A percentile compares a stretch with the other conserved stretches of the same genome.
phyloP scores from a whole-genome alignment of 345 rosid species.

The Murraya koenigii region DNA sequence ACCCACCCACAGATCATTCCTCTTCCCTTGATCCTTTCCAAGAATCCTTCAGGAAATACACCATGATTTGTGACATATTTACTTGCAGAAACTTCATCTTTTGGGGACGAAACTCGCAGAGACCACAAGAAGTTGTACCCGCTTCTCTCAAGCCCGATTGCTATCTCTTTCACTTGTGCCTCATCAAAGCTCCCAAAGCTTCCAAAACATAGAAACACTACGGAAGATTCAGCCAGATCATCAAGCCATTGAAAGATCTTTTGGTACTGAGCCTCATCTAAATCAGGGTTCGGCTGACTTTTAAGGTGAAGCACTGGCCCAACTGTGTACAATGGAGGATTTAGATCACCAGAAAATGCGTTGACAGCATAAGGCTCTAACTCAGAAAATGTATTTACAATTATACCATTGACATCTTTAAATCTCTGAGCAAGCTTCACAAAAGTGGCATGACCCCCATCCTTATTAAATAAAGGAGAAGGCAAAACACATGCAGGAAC shows the following conservation, averaged over 20 bases:
- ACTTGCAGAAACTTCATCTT: background rate
- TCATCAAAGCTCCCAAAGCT: constrained; percentile 33
- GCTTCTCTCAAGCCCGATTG: constrained; percentile 36
- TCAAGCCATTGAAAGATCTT: constrained; percentile 47
- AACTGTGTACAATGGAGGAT: constrained; percentile 41
- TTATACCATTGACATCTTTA: constrained; percentile 34
- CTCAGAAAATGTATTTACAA: constrained; percentile 40
- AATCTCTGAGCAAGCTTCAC: constrained; percentile 38
- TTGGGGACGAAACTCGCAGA: constrained; percentile 14
- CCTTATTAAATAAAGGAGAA: constrained; percentile 18
- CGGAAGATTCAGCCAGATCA: constrained; percentile 38
- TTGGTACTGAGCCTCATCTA: constrained; percentile 13
- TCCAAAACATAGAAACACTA: constrained; percentile 52
- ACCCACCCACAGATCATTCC: constrained; percentile 43
- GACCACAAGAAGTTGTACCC: constrained; percentile 38
- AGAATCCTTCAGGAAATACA: constrained; percentile 33
- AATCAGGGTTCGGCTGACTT: constrained; percentile 22
- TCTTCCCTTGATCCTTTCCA: constrained; percentile 20
- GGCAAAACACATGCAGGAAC: constrained; percentile 43
- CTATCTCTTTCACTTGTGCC: constrained; percentile 42
- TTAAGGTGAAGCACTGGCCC: constrained; percentile 41
- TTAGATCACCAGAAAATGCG: constrained; percentile 18
- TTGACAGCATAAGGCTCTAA: constrained; percentile 39
- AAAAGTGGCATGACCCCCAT: constrained; percentile 37
- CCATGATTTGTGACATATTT: constrained; percentile 2